Evolutionary conservation across 1,284 basidiomycete species (phyloP).

Genomic region (Austroboletus olivaceoglutinosus): DNA sequence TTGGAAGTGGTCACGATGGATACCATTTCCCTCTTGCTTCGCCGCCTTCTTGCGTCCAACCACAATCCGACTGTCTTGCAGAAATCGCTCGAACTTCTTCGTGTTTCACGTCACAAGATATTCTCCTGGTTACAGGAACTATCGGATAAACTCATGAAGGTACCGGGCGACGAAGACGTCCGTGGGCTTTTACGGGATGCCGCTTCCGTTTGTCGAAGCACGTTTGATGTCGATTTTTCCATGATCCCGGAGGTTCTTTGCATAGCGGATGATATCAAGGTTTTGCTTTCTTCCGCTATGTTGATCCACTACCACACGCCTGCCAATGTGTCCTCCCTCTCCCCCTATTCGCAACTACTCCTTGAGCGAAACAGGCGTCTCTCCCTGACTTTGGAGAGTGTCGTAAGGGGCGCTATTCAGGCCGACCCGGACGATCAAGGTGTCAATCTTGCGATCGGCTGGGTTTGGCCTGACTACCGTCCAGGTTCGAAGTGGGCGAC

Average conservation of each 20-base stretch:
- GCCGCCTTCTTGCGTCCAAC: constrained; percentile 36
- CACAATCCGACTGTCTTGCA: constrained; percentile 2
- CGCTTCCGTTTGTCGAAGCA: constrained; percentile 40
- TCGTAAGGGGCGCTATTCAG: constrained; percentile 11
- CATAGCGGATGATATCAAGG: constrained; percentile 26
- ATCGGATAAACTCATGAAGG: constrained; percentile 20
- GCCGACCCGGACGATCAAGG: constrained; percentile 10
- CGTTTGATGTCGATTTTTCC: constrained; percentile 37
- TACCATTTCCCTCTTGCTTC: constrained; percentile 36
- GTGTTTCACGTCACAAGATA: constrained; percentile 30
- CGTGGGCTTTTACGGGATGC: constrained; percentile 33
- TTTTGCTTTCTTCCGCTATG: constrained; percentile 38
- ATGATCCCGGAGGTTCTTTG: constrained; percentile 21
- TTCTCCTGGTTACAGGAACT: constrained; percentile 39
- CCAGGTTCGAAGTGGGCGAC: constrained; percentile 33
- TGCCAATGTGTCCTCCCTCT: neutral
- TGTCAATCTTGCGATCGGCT: constrained; percentile 35
- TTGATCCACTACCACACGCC: constrained; percentile 33
- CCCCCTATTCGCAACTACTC: constrained; percentile 9
- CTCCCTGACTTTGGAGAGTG: constrained; percentile 28
- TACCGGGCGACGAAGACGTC: constrained; percentile 23
- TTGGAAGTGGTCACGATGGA: constrained; percentile 37
- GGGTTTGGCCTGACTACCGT: constrained; percentile 39
- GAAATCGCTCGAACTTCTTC: constrained; percentile 25
- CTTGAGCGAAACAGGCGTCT: constrained; percentile 26